Evolutionary conservation across 345 rosid species (phyloP).

Genomic region (Eucalyptus cladocalyx): DNA sequence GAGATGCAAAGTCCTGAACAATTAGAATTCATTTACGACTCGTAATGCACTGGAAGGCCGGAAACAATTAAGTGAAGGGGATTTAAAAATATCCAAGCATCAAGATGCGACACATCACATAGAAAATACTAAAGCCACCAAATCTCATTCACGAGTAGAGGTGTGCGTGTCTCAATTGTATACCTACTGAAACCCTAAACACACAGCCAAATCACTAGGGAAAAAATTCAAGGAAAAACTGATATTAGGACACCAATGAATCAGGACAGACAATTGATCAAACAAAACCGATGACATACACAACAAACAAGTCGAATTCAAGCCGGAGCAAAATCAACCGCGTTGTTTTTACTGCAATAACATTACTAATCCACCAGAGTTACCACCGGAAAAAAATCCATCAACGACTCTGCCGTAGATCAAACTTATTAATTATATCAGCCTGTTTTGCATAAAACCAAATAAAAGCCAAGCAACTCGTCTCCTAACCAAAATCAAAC

Average conservation of each 20-base stretch:
- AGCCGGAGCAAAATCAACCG: background rate
- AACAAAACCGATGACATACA: background rate
- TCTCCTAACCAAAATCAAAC: background rate
- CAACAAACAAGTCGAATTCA: background rate
- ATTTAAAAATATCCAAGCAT: background rate
- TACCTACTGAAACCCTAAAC: background rate
- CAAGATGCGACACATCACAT: background rate
- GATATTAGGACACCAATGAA: background rate
- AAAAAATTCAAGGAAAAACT: background rate
- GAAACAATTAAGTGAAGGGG: background rate
- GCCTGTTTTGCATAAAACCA: background rate
- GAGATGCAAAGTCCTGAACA: background rate
- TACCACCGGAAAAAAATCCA: background rate
- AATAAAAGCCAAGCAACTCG: background rate
- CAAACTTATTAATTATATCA: background rate
- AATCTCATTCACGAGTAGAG: background rate
- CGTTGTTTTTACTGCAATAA: background rate
- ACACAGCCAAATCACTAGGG: background rate
- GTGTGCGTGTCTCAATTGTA: background rate
- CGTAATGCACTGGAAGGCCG: background rate
- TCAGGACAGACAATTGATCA: background rate
- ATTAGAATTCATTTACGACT: background rate
- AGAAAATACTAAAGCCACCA: background rate
- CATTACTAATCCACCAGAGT: background rate
- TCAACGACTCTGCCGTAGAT: background rate